Evolutionary conservation across 768 basidiomycete species (phyloP), one percentile per base, ranked within the genome.

Genomic region (Mycena belliarum): DNA sequence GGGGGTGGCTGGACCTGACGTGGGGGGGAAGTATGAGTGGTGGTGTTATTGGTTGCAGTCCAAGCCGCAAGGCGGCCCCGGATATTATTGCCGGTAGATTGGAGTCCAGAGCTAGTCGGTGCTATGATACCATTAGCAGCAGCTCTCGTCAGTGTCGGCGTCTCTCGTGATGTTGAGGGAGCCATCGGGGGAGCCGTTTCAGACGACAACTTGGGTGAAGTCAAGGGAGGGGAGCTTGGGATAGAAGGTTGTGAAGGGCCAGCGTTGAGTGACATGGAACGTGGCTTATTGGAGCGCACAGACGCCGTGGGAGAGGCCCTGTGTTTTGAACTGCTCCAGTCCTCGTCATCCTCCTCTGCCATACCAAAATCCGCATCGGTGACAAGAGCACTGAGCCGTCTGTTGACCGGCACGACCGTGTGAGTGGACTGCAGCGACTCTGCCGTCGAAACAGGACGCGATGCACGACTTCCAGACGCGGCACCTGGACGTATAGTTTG

Each of bases 401-500:
- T 87, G 69, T 79, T 82, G 33, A 77, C 73, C 10, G 87, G 86
- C 4, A 89, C 85, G 55, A 91, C 74, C 20, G 90, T 92, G 66
- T 86, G 80, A 6, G 78, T 85, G 8, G 88, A 90, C 47, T 89
- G 87, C 52, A 89, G 74, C 0, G 88, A 90, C 59, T 90, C 89
- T 10, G 88, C 88, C 72, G 87, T 82, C 10, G 90, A 92, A 29
- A 89, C 87, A 4, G 90, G 90, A 16, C 90, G 79, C 35, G 87
- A 84, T 3, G 86, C 75, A 25, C 79, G 80, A 32, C 68, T 70
- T 37, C 77, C 78, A 15, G 74, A 65, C 4, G 69, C 65, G 29
- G 76, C 73, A 14, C 82, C 76, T 33, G 85, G 82, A 28, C 88
- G 82, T 54, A 89, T 82, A 20, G 89, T 91, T 60, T 82, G 82